Base-by-base conservation (phyloP, 441 rosid genomes). In the Pelargonium australe region DNA sequence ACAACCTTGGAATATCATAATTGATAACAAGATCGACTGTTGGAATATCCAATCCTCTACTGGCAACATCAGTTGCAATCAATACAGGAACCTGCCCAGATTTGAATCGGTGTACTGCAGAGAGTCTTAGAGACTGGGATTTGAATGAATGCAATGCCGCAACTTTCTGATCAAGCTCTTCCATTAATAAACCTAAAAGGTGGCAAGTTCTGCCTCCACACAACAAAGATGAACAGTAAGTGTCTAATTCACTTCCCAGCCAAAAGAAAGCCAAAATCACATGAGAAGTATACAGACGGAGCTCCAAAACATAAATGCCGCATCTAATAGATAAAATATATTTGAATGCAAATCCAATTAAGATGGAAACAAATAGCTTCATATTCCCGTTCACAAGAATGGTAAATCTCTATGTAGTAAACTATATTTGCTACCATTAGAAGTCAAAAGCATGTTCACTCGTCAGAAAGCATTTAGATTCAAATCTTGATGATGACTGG, bases 11-110 rank as follows among this genome's bases (percentile, higher is more conserved):
- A 78, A 91, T 79, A 72, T 95, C 96, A 84, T 88, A 95, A 68
- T 95, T 95, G 74, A 91, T 79, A 62, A 92, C 96, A 73, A 95
- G 92, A 80, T 95, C 99, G 68, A 92, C 97, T 5, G 96, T 85
- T 53, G 96, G 99, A 84, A 91, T 90, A 82, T 91, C 99, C 82
- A 95, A 82, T 70, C 99, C 99, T 63, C 92, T 96, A 70, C 94
- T 90, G 34, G 90, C 99, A 80, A 95, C 96, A 85, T 95, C 97
- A 60, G 99, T 95, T 0, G 96, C 96, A 68, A 91, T 86, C 77
- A 95, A 71, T 74, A 90, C 75, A 20, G 95, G 84, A 70, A 83
- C 85, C 75, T 85, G 85, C 70, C 97, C 88, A 49, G 99, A 88
- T 81, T 95, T 95, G 79, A 95, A 91, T 63, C 75, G 86, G 73